These are phyloP conservation scores for Corinectria fuckeliana DNA, from an alignment of 2,329 filamentous ascomycete species.

Conservation along the genomic window DNA sequence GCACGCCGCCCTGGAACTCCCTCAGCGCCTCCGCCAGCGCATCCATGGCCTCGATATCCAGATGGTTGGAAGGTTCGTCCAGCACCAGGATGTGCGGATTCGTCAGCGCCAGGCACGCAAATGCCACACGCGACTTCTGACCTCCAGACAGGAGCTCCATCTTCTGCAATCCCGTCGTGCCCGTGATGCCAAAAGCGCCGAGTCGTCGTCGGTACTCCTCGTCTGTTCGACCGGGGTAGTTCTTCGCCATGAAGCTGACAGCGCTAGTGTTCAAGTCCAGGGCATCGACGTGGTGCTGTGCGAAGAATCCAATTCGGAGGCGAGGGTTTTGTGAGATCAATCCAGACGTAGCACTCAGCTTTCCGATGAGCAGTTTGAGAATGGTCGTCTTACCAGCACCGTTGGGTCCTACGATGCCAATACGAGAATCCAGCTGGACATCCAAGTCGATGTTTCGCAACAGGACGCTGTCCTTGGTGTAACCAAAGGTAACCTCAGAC, in stretches of 20 bases:
- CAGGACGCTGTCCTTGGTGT: constrained; percentile 78
- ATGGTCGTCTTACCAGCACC: constrained; percentile 98
- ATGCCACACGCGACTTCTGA: constrained; percentile 97
- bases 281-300: constrained; percentile 97
- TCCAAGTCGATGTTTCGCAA: constrained; percentile 90
- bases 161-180: constrained; percentile 95
- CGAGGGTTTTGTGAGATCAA: constrained; percentile 88
- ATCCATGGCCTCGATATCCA: constrained; percentile 99
- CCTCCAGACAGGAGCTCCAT: constrained; percentile 94
- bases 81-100: constrained; percentile 98
- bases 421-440: constrained; percentile 96
- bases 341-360: constrained; percentile 77
- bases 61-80: constrained; percentile 97
- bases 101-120: constrained; percentile 90
- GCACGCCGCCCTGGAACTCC: constrained; percentile 89
- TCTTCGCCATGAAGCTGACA: constrained; percentile 95
- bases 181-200: constrained; percentile 88
- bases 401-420: constrained; percentile 99
- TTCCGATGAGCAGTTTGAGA: constrained; percentile 94
- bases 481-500: constrained; percentile 90
- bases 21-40: constrained; percentile 83
- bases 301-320: constrained; percentile 93
- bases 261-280: constrained; percentile 88
- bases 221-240: constrained; percentile 87
- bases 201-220: constrained; percentile 97